Evolutionary conservation across 108 stramenopile species (phyloP).

Genomic region (Cylindrotheca fusiformis): DNA sequence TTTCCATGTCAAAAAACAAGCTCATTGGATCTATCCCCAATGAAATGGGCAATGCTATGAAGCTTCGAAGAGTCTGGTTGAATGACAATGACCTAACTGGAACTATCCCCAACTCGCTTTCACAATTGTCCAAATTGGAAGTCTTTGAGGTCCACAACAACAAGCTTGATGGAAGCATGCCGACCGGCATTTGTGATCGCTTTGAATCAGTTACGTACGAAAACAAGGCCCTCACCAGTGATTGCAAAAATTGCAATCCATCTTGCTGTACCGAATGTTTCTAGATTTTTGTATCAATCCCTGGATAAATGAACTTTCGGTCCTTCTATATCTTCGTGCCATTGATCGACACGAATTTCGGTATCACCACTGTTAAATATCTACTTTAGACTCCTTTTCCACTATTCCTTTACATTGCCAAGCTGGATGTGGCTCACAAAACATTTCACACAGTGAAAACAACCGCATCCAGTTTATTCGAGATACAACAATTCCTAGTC

Average conservation of each 20-base stretch:
- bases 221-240: constrained; percentile 33
- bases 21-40: constrained; percentile 43
- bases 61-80: constrained; percentile 49
- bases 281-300: too few relatives aligned
- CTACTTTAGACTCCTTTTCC: too few relatives aligned
- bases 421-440: too few relatives aligned
- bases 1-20: constrained; percentile 39
- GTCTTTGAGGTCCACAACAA: constrained; percentile 57
- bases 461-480: too few relatives aligned
- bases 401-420: too few relatives aligned
- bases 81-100: constrained; percentile 52
- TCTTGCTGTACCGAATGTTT: constrained; percentile 34
- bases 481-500: too few relatives aligned
- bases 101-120: constrained; percentile 42
- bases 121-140: constrained; percentile 43
- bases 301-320: too few relatives aligned
- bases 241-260: constrained; percentile 13
- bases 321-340: too few relatives aligned
- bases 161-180: constrained; percentile 47
- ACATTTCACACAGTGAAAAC: too few relatives aligned
- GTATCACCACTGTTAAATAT: too few relatives aligned
- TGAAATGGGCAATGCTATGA: constrained; percentile 35
- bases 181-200: constrained; percentile 34
- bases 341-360: too few relatives aligned
- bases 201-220: constrained; percentile 29